Percentiles rank a stretch among this genome's conserved stretches.
Conservation (phyloP, 306 rosid species). For the Arachis stenosperma region DNA sequence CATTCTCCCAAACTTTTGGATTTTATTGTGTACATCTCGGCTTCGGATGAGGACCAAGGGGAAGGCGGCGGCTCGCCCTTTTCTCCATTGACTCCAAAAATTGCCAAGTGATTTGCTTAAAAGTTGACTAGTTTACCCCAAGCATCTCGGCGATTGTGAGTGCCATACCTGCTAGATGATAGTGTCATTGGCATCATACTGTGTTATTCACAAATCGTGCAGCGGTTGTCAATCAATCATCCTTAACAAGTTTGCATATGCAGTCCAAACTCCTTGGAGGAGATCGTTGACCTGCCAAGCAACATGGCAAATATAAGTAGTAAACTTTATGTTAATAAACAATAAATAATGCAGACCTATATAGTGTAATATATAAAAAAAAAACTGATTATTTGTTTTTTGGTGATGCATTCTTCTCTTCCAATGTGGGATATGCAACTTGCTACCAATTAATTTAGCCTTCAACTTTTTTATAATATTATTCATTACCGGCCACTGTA, state of each 20-base stretch:
- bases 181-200: slow-evolving; percentile 61
- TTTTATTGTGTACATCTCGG: slow-evolving; percentile 65
- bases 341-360: not conserved
- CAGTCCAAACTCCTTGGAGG: slow-evolving; percentile 60
- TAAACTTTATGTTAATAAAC: not conserved
- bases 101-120: slow-evolving; percentile 85
- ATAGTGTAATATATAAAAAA: too few relatives aligned
- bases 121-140: slow-evolving; percentile 84
- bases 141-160: slow-evolving; percentile 65
- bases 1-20: slow-evolving; percentile 72
- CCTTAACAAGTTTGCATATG: slow-evolving; percentile 85
- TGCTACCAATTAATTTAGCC: too few relatives aligned
- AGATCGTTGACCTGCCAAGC: slow-evolving; percentile 58
- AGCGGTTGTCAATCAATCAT: slow-evolving; percentile 69
- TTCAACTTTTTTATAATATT: too few relatives aligned
- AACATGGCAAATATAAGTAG: slow-evolving; percentile 11
- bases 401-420: too few relatives aligned
- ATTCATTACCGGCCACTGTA: too few relatives aligned
- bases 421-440: too few relatives aligned
- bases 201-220: slow-evolving; percentile 59
- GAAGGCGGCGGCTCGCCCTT: slow-evolving; percentile 73
- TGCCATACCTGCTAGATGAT: slow-evolving; percentile 85
- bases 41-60: slow-evolving; percentile 74
- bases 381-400: too few relatives aligned
- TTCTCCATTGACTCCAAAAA: slow-evolving; percentile 90